Evolutionary conservation across 176 grass and related monocot genomes (phyloP).

Genomic region (Raddia distichophylla): DNA sequence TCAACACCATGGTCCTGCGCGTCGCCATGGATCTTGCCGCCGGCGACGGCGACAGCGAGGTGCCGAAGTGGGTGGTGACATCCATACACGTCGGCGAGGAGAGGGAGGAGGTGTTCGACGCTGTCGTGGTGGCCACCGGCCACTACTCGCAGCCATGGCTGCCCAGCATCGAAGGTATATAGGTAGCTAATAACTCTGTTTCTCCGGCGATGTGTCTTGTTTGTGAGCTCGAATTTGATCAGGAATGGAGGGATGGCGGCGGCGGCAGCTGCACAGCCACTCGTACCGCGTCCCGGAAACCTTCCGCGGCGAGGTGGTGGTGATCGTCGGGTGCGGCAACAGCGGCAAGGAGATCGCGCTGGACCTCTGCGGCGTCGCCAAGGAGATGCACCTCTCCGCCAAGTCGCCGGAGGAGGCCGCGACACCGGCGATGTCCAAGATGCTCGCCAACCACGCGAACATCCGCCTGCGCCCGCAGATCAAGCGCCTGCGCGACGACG

Average conservation of each 20-base stretch:
- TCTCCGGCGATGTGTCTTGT: too few species aligned
- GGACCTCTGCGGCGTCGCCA: too few species aligned
- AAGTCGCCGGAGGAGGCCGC: too few species aligned
- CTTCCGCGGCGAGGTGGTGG: too few species aligned
- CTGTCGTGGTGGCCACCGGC: slow-evolving; percentile 33
- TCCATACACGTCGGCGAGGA: neutral
- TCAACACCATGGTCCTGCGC: too few species aligned
- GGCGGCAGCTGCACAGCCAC: too few species aligned
- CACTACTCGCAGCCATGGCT: slow-evolving; percentile 30
- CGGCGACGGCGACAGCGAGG: neutral
- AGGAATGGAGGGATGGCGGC: slow-evolving; percentile 32
- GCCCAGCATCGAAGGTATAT: slow-evolving; percentile 22
- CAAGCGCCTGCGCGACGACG: slow-evolving; percentile 21
- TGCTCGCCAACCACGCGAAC: slow-evolving; percentile 19
- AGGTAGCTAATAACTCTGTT: neutral
- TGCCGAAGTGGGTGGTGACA: slow-evolving; percentile 23
- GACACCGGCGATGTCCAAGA: too few species aligned
- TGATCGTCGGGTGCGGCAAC: too few species aligned
- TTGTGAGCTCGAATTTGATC: neutral
- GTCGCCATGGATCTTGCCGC: slow-evolving; percentile 17
- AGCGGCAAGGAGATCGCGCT: too few species aligned
- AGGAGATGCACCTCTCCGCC: too few species aligned
- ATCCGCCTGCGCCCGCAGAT: slow-evolving; percentile 21
- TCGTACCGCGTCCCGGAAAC: too few species aligned
- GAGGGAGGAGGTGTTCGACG: slow-evolving; percentile 38